Evolutionary conservation across 495 filamentous ascomycete species (phyloP).

Genomic region (Bacidia gigantensis): DNA sequence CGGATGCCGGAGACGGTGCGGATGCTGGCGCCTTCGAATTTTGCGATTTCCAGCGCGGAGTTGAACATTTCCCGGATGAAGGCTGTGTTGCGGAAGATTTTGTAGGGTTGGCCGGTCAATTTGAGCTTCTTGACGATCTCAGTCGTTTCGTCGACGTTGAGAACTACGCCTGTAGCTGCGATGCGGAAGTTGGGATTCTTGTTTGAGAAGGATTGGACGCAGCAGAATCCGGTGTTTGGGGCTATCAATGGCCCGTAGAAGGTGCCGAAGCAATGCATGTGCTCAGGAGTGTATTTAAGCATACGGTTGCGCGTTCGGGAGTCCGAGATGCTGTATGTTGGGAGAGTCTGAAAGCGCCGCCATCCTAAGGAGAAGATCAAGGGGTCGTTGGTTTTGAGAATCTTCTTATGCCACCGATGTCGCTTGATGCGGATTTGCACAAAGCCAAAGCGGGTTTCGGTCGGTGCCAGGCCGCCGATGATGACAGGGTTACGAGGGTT

Average conservation of each 20-base stretch:
- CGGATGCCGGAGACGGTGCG: constrained; percentile 90
- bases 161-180: constrained; percentile 81
- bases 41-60: constrained; percentile 80
- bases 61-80: constrained; percentile 99
- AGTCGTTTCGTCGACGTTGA: constrained; percentile 81
- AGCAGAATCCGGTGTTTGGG: constrained; percentile 89
- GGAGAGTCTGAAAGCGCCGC: constrained; percentile 84
- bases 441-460: constrained; percentile 89
- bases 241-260: constrained; percentile 92
- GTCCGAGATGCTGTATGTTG: constrained; percentile 89
- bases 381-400: constrained; percentile 92
- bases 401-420: constrained; percentile 98
- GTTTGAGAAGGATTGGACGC: constrained; percentile 80
- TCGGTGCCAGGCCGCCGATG: constrained; percentile 75
- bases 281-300: constrained; percentile 94
- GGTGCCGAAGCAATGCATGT: constrained; percentile 94
- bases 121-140: constrained; percentile 99
- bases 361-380: constrained; percentile 97
- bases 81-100: constrained; percentile 98
- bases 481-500: constrained; percentile 74
- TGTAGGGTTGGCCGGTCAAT: constrained; percentile 78
- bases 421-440: constrained; percentile 92
- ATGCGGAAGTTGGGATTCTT: constrained; percentile 85
- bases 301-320: constrained; percentile 86
- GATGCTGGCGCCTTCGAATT: constrained; percentile 92